Evolutionary conservation across 176 grass and related monocot species (phyloP).

Genomic region (Ensete glaucum): DNA sequence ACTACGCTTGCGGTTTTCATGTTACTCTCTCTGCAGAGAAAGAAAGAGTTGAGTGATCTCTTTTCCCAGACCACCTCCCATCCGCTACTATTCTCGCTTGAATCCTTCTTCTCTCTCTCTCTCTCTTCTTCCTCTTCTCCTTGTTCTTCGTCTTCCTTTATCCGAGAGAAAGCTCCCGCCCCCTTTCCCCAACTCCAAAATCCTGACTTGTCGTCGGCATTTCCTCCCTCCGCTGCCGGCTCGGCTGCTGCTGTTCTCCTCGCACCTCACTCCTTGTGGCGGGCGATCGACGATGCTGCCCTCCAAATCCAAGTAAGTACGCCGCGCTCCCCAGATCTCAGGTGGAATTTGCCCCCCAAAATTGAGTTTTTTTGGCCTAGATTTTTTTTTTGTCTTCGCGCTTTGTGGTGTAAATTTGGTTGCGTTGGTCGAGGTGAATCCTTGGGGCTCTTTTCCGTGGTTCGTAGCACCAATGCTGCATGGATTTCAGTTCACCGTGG

Average conservation of each 20-base stretch:
- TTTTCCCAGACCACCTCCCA: neutral
- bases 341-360: neutral
- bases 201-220: neutral
- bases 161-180: neutral
- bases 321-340: neutral
- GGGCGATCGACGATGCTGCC: constrained; percentile 42
- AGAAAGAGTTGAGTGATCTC: neutral
- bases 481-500: neutral
- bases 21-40: neutral
- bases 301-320: constrained; percentile 42
- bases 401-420: neutral
- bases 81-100: neutral
- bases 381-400: neutral
- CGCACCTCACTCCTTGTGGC: neutral
- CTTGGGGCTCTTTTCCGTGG: neutral
- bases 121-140: neutral
- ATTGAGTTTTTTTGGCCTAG: neutral
- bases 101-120: neutral
- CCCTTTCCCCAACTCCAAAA: neutral
- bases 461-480: neutral
- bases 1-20: neutral
- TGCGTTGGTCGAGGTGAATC: neutral
- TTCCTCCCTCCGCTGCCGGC: neutral
- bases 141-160: neutral
- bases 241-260: neutral